Conservation (phyloP, 2,329 filamentous ascomycete species). For the Cercospora sp. region DNA sequence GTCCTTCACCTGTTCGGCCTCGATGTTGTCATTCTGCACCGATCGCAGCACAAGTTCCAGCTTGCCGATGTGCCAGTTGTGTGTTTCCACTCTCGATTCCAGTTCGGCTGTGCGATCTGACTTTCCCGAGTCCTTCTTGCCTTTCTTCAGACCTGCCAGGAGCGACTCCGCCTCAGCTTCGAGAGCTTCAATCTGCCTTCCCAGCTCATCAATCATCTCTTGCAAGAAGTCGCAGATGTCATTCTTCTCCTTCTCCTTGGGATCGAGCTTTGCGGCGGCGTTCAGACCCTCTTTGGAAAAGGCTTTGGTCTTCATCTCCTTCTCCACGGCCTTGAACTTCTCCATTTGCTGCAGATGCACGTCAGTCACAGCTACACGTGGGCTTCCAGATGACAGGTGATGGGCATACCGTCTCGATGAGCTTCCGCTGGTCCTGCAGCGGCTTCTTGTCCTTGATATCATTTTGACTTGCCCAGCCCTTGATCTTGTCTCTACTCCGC, state of each 20-base stretch:
- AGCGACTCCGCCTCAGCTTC: constrained; percentile 88
- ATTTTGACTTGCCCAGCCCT: constrained; percentile 97
- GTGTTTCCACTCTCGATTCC: constrained; percentile 78
- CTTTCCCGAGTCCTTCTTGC: constrained; percentile 87
- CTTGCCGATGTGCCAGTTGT: constrained; percentile 95
- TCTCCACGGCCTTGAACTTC: constrained; percentile 99
- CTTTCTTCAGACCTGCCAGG: constrained; percentile 89
- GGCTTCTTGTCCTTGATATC: constrained; percentile 99
- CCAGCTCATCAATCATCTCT: constrained; percentile 85
- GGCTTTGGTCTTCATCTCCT: constrained; percentile 99
- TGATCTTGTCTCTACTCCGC: constrained; percentile 95
- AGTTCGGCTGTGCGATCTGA: constrained; percentile 86
- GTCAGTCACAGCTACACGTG: constrained; percentile 26
- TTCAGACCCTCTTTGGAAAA: constrained; percentile 98
- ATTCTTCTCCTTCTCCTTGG: constrained; percentile 93
- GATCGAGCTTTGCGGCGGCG: constrained; percentile 87
- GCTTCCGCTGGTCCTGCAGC: constrained; percentile 85
- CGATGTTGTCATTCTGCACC: constrained; percentile 88
- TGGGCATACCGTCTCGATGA: constrained; percentile 87
- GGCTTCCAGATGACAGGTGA: not conserved
- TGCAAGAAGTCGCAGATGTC: constrained; percentile 85
- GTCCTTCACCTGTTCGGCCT: constrained; percentile 81
- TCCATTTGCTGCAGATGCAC: constrained; percentile 78
- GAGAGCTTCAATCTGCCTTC: constrained; percentile 86
- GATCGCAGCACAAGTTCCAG: constrained; percentile 87